Evolutionary conservation across 2,329 filamentous ascomycete genomes (phyloP), one percentile per base, ranked within the genome.

Genomic region (Cryphonectria nitschkei): DNA sequence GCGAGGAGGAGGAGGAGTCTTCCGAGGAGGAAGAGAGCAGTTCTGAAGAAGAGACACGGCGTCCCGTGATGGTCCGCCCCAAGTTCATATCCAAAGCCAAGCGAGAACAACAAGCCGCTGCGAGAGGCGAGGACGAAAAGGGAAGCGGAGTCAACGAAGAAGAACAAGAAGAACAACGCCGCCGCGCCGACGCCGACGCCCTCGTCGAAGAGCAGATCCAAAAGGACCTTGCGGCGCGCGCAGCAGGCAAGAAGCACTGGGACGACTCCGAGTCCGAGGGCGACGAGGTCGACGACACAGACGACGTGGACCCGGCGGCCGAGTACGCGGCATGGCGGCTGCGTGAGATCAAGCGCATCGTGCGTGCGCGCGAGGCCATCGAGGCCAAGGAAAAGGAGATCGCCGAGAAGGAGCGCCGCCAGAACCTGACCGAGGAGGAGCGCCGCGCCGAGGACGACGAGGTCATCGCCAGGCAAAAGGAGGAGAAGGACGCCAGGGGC

Each of bases 311-410:
- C 79, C 93, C 93, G 0, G 94, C 92, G 73, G 94, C 93, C 9
- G 96, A 99, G 80, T 89, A 92, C 73, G 94, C 94, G 8, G 94
- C 95, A 0, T 99, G 96, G 95, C 96, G 95, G 79, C 86, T 99
- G 65, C 91, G 96, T 65, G 96, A 99, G 82, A 86, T 99, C 58
- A 92, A 91, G 80, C 92, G 96, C 11, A 89, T 98, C 75, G 95
- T 95, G 82, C 90, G 96, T 66, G 93, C 96, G 76, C 90, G 96
- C 37, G 90, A 94, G 76, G 90, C 90, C 1, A 95, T 99, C 76
- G 94, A 97, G 79, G 88, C 87, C 74, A 89, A 90, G 46, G 96
- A 99, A 83, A 89, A 88, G 74, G 95, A 98, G 81, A 87, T 92
- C 61, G 96, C 94, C 67, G 95, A 98, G 81, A 87, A 97, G 50